Percentiles rank a stretch among this genome's conserved stretches.
phyloP scores from a whole-genome alignment of 805 yeast species.

The Kodamaea fukazawae region DNA sequence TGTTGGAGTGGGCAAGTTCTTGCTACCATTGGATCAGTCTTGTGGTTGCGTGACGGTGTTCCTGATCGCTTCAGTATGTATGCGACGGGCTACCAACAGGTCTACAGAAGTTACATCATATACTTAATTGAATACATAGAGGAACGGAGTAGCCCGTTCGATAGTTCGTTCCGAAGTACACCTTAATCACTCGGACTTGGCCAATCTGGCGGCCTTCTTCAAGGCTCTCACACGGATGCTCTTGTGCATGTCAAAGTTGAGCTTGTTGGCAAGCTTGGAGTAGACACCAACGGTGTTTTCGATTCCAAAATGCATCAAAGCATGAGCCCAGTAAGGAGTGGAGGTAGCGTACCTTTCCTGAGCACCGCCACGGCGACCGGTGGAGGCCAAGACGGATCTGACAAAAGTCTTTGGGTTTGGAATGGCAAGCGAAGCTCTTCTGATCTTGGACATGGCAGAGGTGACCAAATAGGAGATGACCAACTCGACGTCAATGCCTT shows the following conservation, averaged over 20 bases:
- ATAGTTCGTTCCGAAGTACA: no score
- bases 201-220: constrained; percentile 57
- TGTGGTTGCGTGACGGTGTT: no score
- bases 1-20: no score
- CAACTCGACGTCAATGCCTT: constrained; percentile 80
- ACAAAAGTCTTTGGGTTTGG: constrained; percentile 86
- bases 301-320: constrained; percentile 80
- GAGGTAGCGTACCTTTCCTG: constrained; percentile 82
- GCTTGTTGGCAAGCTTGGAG: constrained; percentile 61
- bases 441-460: constrained; percentile 92
- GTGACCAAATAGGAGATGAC: constrained; percentile 87
- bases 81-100: no score
- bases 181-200: not conserved
- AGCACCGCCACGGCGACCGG: constrained; percentile 89
- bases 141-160: no score
- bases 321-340: constrained; percentile 95
- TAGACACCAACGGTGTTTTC: constrained; percentile 80
- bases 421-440: constrained; percentile 66
- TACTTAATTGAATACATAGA: no score
- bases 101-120: no score
- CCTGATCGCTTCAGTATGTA: no score
- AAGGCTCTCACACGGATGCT: constrained; percentile 80
- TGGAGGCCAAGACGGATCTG: constrained; percentile 57
- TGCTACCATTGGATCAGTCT: no score
- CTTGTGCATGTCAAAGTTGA: constrained; percentile 76